Percentiles rank a stretch among this genome's conserved stretches.
Evolutionary conservation across 2,329 filamentous ascomycete genomes (phyloP).

Genomic region (Sporothrix pseudoabietina): DNA sequence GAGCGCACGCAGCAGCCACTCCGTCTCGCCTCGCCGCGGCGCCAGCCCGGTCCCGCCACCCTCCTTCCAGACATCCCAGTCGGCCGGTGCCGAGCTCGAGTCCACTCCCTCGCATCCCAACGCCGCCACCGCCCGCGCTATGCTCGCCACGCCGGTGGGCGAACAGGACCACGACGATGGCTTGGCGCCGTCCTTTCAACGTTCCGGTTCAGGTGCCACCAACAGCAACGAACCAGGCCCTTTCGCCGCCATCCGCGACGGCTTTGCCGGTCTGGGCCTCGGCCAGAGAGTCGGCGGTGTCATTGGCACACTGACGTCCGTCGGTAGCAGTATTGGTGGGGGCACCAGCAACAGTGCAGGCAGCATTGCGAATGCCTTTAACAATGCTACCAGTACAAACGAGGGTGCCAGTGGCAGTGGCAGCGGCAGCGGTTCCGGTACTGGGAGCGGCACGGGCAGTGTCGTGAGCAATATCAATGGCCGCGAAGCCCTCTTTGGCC

Average conservation of each 20-base stretch:
- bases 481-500: slow-evolving; percentile 29
- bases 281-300: slow-evolving; percentile 36
- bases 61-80: slow-evolving; percentile 39
- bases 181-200: slow-evolving; percentile 26
- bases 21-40: slow-evolving; percentile 38
- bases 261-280: slow-evolving; percentile 35
- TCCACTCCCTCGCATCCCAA: not conserved
- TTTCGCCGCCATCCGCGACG: slow-evolving; percentile 35
- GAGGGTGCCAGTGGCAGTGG: not conserved
- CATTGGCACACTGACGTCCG: slow-evolving; percentile 33
- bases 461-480: slow-evolving; percentile 27
- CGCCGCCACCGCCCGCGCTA: slow-evolving; percentile 30
- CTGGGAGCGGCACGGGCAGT: not conserved
- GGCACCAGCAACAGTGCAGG: slow-evolving; percentile 32
- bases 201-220: slow-evolving; percentile 30
- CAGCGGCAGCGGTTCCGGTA: not conserved
- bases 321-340: slow-evolving; percentile 23
- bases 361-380: not conserved
- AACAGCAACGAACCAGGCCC: slow-evolving; percentile 33
- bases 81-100: slow-evolving; percentile 32
- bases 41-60: slow-evolving; percentile 44
- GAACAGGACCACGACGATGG: not conserved
- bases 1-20: slow-evolving; percentile 31
- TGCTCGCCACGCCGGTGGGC: slow-evolving; percentile 31
- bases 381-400: not conserved